A percentile compares a stretch with the other conserved stretches of the same genome.
Conservation (phyloP, 257 asterid genomes). For the Petunia axillaris region DNA sequence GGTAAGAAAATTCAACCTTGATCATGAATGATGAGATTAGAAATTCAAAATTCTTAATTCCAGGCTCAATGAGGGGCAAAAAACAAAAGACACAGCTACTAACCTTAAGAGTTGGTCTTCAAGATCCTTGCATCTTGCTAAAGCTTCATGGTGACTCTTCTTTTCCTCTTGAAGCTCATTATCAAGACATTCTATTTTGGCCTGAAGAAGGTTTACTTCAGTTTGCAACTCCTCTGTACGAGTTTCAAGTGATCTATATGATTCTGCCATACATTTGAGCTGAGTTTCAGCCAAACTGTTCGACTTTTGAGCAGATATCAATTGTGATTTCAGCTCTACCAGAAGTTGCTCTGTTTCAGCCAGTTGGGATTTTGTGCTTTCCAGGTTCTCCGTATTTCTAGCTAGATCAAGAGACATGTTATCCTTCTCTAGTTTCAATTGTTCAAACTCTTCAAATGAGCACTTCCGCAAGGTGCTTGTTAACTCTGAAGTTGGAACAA, state of each 20-base stretch:
- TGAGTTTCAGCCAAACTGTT: constrained; percentile 93
- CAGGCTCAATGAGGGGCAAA: background rate
- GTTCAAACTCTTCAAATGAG: constrained; percentile 83
- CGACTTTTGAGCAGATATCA: constrained; percentile 70
- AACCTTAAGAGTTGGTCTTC: constrained; percentile 76
- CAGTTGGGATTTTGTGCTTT: constrained; percentile 64
- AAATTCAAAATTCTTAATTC: background rate
- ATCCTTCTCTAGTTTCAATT: constrained; percentile 76
- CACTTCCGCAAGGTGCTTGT: constrained; percentile 64
- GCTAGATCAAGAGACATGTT: constrained; percentile 65
- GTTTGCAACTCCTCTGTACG: constrained; percentile 73
- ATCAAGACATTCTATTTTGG: constrained; percentile 55
- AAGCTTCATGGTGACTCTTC: constrained; percentile 56
- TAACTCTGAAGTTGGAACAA: constrained; percentile 79
- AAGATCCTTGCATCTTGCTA: constrained; percentile 68
- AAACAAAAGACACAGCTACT: background rate
- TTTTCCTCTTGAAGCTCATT: constrained; percentile 78
- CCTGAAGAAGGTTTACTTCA: constrained; percentile 68
- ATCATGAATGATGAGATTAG: too few species aligned
- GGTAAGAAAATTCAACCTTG: too few species aligned
- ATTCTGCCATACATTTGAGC: constrained; percentile 97
- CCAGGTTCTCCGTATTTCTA: constrained; percentile 58
- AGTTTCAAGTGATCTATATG: constrained; percentile 79
- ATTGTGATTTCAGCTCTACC: constrained; percentile 79
- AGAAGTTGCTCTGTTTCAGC: constrained; percentile 71